Percentiles rank a stretch among this genome's conserved stretches.
Conservation (phyloP, 2,329 filamentous ascomycete genomes). For the Drechslerella dactyloides region DNA sequence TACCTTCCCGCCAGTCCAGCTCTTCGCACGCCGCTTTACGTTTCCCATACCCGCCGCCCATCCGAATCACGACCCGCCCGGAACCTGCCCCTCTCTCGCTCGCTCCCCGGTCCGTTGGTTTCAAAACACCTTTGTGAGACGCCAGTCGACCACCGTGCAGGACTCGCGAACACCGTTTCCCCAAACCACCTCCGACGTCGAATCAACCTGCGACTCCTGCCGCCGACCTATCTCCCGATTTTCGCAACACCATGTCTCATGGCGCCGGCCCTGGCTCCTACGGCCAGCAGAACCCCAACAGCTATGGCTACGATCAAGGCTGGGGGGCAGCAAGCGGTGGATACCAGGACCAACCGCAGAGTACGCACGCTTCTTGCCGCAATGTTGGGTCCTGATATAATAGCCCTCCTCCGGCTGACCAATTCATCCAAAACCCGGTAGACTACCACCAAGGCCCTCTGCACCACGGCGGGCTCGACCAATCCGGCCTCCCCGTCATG, state of each 20-base stretch:
- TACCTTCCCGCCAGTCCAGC: no score
- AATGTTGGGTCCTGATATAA: not conserved
- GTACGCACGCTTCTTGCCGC: constrained; percentile 13
- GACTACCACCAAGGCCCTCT: constrained; percentile 31
- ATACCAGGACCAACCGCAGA: constrained; percentile 46
- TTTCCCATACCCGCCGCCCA: not conserved
- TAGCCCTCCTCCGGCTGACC: constrained; percentile 9
- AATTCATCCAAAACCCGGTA: constrained; percentile 16
- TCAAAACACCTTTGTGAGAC: not conserved
- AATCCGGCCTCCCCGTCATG: constrained; percentile 46
- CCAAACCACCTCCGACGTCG: not conserved
- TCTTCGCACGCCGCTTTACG: not conserved
- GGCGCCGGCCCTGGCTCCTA: constrained; percentile 39
- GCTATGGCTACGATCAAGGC: constrained; percentile 38
- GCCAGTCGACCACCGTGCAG: not conserved
- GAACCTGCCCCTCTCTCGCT: not conserved
- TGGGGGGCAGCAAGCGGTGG: constrained; percentile 23
- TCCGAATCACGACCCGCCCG: not conserved
- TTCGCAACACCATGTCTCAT: constrained; percentile 32
- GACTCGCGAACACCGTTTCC: not conserved
- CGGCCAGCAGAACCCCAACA: constrained; percentile 26
- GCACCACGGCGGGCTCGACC: constrained; percentile 32
- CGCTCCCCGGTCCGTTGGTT: not conserved
- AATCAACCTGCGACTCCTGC: not conserved
- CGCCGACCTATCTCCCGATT: not conserved